phyloP scores from a whole-genome alignment of 2,329 filamentous ascomycete genomes.

The Alternaria sp. region DNA sequence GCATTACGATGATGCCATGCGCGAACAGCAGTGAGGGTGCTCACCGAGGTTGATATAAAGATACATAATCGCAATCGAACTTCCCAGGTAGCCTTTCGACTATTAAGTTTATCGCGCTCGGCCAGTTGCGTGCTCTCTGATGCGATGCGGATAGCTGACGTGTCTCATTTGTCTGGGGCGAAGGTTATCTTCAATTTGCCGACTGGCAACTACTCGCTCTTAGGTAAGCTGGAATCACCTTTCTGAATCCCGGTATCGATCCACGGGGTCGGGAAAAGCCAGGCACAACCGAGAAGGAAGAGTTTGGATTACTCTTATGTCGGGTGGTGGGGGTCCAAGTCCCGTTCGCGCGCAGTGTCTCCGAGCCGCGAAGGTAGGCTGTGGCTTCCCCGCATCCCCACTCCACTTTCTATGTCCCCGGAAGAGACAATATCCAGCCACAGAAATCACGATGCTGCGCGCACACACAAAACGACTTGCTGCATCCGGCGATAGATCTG shows the following conservation, averaged over 20 bases:
- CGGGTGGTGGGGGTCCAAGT: not conserved
- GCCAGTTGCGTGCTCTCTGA: too few species aligned
- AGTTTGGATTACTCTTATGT: not conserved
- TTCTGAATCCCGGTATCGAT: not conserved
- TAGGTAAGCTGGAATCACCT: not conserved
- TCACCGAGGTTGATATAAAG: not conserved
- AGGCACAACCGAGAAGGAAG: not conserved
- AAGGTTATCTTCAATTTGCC: not conserved
- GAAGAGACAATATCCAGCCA: not conserved
- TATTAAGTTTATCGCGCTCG: too few species aligned
- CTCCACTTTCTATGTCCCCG: not conserved
- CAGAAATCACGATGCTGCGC: not conserved
- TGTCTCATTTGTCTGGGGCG: too few species aligned
- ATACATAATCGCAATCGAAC: too few species aligned
- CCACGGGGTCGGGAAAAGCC: not conserved
- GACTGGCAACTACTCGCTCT: not conserved
- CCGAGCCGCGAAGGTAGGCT: not conserved
- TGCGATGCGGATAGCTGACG: too few species aligned
- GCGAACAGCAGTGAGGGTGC: not conserved
- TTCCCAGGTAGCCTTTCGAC: too few species aligned
- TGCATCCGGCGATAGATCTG: not conserved
- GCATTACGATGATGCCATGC: not conserved
- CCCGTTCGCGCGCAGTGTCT: not conserved
- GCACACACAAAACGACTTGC: not conserved
- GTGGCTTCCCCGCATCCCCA: not conserved